Percentiles rank a stretch among this genome's conserved stretches.
phyloP scores from a whole-genome alignment of 148 eudicot species.

The Oxyria digyna region DNA sequence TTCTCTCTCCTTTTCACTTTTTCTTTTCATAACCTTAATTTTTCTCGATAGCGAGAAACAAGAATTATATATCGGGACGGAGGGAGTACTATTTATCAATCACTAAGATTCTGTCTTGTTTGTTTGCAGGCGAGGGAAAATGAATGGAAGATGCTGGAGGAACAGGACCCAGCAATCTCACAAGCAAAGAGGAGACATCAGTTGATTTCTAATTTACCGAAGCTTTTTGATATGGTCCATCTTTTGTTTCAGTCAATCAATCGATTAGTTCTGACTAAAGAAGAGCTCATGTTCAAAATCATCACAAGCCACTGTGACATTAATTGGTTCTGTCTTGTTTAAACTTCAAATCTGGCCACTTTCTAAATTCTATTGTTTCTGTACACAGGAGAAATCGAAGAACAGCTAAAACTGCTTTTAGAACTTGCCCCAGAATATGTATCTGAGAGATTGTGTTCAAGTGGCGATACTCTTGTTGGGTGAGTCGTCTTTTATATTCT shows the following conservation, averaged over 20 bases:
- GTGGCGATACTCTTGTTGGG: conserved; percentile 64
- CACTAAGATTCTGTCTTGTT: neutral
- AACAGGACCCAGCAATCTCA: conserved; percentile 52
- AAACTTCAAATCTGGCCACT: neutral
- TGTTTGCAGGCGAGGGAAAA: conserved; percentile 62
- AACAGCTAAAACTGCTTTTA: conserved; percentile 53
- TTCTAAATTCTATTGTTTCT: conserved; percentile 1
- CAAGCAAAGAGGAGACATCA: conserved; percentile 55
- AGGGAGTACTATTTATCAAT: too few species aligned
- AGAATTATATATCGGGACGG: too few species aligned
- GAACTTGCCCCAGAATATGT: conserved; percentile 77
- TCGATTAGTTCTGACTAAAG: conserved; percentile 58
- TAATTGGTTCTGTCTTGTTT: neutral
- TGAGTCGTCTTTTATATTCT: conserved; percentile 16
- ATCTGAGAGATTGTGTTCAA: conserved; percentile 34
- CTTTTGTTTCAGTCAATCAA: conserved; percentile 61
- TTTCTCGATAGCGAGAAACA: too few species aligned
- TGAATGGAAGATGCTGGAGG: conserved; percentile 39
- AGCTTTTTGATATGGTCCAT: conserved; percentile 56
- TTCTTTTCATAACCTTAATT: too few species aligned
- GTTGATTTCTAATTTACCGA: conserved; percentile 52
- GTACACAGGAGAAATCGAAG: conserved; percentile 67
- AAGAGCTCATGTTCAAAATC: conserved; percentile 60
- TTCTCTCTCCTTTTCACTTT: too few species aligned
- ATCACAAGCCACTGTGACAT: conserved; percentile 37